Conservation (phyloP, 208 protist species). For the Trypanosomatidae sp. region DNA sequence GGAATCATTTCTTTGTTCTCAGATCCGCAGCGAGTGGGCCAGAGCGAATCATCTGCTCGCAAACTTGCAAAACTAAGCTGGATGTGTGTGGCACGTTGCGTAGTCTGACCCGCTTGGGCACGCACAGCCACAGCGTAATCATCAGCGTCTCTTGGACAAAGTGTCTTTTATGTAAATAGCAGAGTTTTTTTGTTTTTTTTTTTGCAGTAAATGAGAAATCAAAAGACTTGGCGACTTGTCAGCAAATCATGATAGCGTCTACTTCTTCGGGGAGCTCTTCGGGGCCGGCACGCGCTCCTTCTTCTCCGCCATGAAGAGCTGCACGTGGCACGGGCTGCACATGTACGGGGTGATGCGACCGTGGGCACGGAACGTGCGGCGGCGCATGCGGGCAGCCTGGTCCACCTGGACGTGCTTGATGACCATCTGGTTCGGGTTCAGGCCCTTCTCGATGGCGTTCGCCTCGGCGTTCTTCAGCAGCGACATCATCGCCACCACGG, state of each 20-base stretch:
- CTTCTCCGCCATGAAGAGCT: slow-evolving; percentile 89
- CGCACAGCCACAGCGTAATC: no score
- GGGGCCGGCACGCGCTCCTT: slow-evolving; percentile 81
- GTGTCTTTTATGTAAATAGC: no score
- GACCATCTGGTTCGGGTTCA: slow-evolving; percentile 91
- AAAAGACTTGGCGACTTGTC: slow-evolving; percentile 17
- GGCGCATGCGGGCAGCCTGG: slow-evolving; percentile 87
- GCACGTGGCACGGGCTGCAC: slow-evolving; percentile 92
- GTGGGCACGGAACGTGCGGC: slow-evolving; percentile 96
- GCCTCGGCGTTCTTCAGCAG: slow-evolving; percentile 95
- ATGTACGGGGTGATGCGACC: slow-evolving; percentile 95
- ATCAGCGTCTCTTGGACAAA: no score
- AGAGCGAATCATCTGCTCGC: no score
- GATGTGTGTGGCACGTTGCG: no score
- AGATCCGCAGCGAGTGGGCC: no score
- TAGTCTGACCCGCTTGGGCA: no score
- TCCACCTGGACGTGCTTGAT: slow-evolving; percentile 95
- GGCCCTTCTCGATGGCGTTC: slow-evolving; percentile 91
- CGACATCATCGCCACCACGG: slow-evolving; percentile 87
- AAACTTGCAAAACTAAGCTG: no score
- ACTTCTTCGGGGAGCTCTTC: slow-evolving; percentile 86
- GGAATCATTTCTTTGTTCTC: no score
- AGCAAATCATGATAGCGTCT: slow-evolving; percentile 10
- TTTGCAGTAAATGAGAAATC: slow-evolving; percentile 25
- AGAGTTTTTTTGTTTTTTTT: slow-evolving; percentile 7